These are phyloP conservation scores for Flaveria brownii DNA, from an alignment of 129 eudicot species.

Conservation along the genomic window DNA sequence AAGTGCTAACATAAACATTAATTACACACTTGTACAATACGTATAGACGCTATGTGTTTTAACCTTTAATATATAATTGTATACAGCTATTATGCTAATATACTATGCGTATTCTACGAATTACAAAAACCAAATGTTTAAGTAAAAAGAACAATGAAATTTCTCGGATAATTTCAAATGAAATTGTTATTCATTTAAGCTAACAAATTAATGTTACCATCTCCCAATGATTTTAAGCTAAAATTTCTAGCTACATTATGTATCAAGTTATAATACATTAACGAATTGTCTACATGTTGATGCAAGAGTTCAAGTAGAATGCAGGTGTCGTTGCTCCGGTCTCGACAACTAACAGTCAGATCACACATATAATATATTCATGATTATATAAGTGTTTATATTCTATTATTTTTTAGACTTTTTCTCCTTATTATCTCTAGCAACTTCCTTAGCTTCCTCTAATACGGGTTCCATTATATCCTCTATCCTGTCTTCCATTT, in stretches of 20 bases:
- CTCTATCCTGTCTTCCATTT: conserved; percentile 39
- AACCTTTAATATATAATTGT: neutral
- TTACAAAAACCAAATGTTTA: neutral
- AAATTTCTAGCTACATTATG: neutral
- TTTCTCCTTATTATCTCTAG: conserved; percentile 11
- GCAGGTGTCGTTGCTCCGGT: neutral
- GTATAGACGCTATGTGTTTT: neutral
- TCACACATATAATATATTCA: neutral
- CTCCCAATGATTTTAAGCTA: neutral
- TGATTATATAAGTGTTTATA: neutral
- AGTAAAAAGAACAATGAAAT: neutral
- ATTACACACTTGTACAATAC: no score
- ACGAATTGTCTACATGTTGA: neutral
- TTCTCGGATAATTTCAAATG: neutral
- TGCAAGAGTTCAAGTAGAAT: neutral
- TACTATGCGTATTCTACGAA: no score
- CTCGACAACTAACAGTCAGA: neutral
- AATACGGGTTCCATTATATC: conserved; percentile 27
- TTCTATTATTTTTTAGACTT: neutral
- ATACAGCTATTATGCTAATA: neutral
- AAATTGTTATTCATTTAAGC: neutral
- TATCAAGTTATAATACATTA: neutral
- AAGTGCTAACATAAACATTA: no score
- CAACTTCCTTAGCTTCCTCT: conserved; percentile 27
- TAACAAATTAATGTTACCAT: neutral